Percentiles rank a stretch among this genome's conserved stretches.
Conservation (phyloP, 108 stramenopile genomes). For the Cyclotella choctawhatcheeana region DNA sequence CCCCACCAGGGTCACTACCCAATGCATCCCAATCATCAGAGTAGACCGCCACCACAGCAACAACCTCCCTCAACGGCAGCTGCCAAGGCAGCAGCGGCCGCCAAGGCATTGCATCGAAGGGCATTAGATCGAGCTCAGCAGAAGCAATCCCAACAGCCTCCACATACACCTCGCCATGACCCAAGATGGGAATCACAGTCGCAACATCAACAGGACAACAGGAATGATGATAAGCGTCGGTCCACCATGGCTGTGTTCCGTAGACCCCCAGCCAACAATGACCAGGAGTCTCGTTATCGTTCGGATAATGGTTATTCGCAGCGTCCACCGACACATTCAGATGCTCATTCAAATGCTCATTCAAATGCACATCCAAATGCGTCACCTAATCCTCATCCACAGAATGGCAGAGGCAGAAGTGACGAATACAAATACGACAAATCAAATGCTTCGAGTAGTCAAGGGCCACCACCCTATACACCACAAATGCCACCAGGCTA, state of each 20-base stretch:
- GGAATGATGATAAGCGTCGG: not conserved
- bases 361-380: too few species aligned
- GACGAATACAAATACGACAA: slow-evolving; percentile 6
- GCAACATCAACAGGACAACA: not conserved
- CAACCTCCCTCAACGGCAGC: slow-evolving; percentile 41
- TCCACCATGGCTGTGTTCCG: slow-evolving; percentile 21
- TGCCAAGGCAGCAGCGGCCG: slow-evolving; percentile 48
- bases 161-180: slow-evolving; percentile 10
- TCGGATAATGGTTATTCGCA: not conserved
- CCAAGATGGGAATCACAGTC: not conserved
- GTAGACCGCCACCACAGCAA: not conserved
- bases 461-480: not conserved
- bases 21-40: not conserved
- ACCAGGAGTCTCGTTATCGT: not conserved
- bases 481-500: not conserved
- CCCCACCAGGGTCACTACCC: slow-evolving; percentile 1
- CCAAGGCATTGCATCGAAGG: slow-evolving; percentile 45
- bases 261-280: not conserved
- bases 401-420: not conserved
- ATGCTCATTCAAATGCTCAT: too few species aligned
- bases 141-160: slow-evolving; percentile 10
- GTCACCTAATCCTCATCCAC: not conserved
- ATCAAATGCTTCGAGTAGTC: not conserved
- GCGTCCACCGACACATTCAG: too few species aligned
- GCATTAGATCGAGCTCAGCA: slow-evolving; percentile 41